Evolutionary conservation across 169 alveolate genomes (phyloP).

Genomic region (Theileria orientalis): DNA sequence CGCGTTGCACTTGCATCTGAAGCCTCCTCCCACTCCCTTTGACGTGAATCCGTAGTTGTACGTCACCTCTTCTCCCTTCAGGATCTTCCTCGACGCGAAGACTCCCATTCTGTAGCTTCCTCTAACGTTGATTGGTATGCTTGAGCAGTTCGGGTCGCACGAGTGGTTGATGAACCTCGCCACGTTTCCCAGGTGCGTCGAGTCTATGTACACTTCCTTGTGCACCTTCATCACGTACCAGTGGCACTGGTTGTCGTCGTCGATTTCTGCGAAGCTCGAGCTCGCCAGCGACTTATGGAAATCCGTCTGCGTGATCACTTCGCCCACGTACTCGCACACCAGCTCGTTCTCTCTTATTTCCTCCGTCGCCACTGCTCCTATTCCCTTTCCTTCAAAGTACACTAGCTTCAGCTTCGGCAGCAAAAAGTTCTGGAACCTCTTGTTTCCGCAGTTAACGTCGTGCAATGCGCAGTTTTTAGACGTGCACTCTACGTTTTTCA

Average conservation of each 20-base stretch:
- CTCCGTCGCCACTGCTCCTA: conserved; percentile 76
- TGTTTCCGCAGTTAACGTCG: conserved; percentile 59
- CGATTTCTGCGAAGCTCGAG: conserved; percentile 73
- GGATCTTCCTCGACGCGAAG: conserved; percentile 89
- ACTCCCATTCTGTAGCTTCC: conserved; percentile 95
- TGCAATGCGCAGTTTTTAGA: conserved; percentile 26
- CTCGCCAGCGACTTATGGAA: conserved; percentile 68
- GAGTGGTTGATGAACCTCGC: conserved; percentile 96
- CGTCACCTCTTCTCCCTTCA: conserved; percentile 93
- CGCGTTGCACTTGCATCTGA: conserved; percentile 58
- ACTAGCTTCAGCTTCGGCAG: conserved; percentile 35
- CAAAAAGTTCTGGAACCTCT: conserved; percentile 32
- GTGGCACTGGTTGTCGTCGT: conserved; percentile 73
- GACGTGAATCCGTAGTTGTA: conserved; percentile 88
- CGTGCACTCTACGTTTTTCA: conserved; percentile 44
- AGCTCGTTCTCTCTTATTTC: conserved; percentile 71
- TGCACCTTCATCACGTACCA: conserved; percentile 86
- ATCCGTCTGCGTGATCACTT: conserved; percentile 71
- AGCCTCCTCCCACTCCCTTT: conserved; percentile 62
- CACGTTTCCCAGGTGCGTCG: conserved; percentile 92
- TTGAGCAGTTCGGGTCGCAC: conserved; percentile 96
- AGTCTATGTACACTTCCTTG: conserved; percentile 91
- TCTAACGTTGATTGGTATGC: conserved; percentile 91
- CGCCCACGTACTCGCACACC: conserved; percentile 84
- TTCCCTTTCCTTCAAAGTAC: conserved; percentile 73